Conservation (phyloP, 257 asterid species). For the Rubia yunnanensis region DNA sequence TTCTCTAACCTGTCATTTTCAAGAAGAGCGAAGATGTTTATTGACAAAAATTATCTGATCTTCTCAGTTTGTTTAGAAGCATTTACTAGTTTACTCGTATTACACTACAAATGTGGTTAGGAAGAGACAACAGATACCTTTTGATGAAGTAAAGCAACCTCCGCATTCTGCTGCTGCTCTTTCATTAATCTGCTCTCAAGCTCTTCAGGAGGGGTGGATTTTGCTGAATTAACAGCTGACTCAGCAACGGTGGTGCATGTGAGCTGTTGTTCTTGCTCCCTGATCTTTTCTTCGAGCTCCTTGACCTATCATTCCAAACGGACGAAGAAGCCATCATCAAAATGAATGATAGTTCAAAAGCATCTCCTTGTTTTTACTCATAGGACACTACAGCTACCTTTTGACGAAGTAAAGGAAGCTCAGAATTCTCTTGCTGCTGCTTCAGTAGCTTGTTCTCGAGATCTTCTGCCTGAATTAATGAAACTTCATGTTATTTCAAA, state of each 20-base stretch:
- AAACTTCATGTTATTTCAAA: background rate
- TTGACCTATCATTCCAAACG: constrained; percentile 36
- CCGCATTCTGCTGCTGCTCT: constrained; percentile 26
- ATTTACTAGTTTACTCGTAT: background rate
- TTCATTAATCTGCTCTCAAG: background rate
- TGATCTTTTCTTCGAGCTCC: constrained; percentile 64
- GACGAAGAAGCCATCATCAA: background rate
- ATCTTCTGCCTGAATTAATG: constrained; percentile 47
- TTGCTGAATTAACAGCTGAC: constrained; percentile 22
- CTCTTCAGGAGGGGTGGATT: constrained; percentile 14
- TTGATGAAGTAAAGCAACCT: constrained; percentile 32
- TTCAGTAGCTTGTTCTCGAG: constrained; percentile 41
- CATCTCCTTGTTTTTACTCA: background rate
- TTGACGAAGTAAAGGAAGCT: constrained; percentile 32
- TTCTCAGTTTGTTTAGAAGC: background rate
- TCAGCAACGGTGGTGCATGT: constrained; percentile 20
- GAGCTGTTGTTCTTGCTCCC: constrained; percentile 58
- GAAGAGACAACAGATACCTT: constrained; percentile 31
- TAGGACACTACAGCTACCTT: constrained; percentile 28
- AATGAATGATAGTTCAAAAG: background rate
- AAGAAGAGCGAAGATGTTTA: background rate
- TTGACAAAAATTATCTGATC: background rate
- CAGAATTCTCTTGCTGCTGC: constrained; percentile 43
- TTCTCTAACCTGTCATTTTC: constrained; percentile 53
- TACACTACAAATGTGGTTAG: background rate